phyloP scores from a whole-genome alignment of 495 filamentous ascomycete species.

The Aspergillus sclerotiicarbonarius region DNA sequence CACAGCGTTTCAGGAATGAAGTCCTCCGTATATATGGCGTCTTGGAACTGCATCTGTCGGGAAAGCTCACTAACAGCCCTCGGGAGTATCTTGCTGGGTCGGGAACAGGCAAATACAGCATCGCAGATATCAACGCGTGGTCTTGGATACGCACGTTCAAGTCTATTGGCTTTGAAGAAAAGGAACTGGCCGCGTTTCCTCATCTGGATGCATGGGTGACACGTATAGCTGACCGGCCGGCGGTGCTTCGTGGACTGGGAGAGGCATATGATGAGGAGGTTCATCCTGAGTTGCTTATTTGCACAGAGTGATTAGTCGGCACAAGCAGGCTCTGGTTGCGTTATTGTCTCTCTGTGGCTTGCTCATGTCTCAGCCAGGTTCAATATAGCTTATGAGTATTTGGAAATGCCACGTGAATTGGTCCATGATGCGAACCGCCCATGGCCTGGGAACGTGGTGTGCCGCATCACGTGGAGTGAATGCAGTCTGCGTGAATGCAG shows the following conservation, averaged over 20 bases:
- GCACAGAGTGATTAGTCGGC: neutral
- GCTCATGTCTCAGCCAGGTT: too few species aligned
- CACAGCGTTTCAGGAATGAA: slow-evolving; percentile 1
- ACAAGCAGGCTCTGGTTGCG: neutral
- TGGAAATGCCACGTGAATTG: too few species aligned
- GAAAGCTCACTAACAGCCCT: neutral
- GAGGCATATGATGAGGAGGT: slow-evolving; percentile 5
- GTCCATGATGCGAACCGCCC: too few species aligned
- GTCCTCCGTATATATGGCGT: slow-evolving; percentile 1
- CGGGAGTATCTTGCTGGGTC: neutral
- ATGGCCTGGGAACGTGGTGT: too few species aligned
- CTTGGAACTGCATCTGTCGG: slow-evolving; percentile 1
- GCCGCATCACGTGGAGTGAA: too few species aligned
- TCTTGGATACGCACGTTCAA: slow-evolving; percentile 1
- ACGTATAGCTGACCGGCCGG: neutral
- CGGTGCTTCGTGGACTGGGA: slow-evolving; percentile 2
- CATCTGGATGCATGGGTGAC: neutral
- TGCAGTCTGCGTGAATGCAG: too few species aligned
- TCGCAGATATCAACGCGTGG: slow-evolving; percentile 9
- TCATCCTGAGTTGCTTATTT: slow-evolving; percentile 6
- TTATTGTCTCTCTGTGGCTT: neutral
- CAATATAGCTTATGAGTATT: too few species aligned
- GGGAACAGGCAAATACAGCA: slow-evolving; percentile 3
- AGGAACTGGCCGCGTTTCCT: neutral
- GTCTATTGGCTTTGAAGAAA: neutral